Evolutionary conservation across 257 asterid species (phyloP).

Genomic region (Gentiana macrophylla): DNA sequence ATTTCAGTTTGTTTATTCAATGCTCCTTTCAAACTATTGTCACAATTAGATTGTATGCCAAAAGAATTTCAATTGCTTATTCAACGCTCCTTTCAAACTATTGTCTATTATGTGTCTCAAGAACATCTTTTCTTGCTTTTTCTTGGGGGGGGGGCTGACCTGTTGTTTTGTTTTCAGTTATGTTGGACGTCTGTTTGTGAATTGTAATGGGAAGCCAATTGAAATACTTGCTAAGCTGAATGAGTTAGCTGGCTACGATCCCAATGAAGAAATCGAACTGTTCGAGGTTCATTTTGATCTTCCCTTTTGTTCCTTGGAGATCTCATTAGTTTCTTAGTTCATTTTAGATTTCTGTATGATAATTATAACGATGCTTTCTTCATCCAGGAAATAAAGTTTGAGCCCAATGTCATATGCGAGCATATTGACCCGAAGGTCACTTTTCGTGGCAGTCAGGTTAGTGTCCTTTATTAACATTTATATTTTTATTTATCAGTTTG

Average conservation of each 20-base stretch:
- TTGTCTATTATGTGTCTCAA: background rate
- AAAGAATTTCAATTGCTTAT: no score
- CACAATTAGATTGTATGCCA: no score
- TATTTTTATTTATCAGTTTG: background rate
- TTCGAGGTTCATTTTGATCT: conserved; percentile 45
- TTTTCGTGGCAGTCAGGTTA: conserved; percentile 53
- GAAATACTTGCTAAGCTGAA: conserved; percentile 46
- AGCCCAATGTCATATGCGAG: conserved; percentile 66
- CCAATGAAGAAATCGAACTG: conserved; percentile 61
- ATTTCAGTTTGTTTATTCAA: no score
- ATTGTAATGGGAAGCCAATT: conserved; percentile 42
- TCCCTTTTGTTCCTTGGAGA: background rate
- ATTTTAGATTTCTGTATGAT: background rate
- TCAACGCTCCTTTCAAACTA: no score
- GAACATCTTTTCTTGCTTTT: background rate
- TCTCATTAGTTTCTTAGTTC: background rate
- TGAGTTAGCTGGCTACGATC: conserved; percentile 56
- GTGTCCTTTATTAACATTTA: background rate
- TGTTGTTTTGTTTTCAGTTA: conserved; percentile 23
- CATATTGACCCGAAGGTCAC: conserved; percentile 43
- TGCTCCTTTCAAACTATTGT: no score
- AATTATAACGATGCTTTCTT: conserved; percentile 6
- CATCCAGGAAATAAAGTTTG: conserved; percentile 60
- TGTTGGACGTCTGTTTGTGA: conserved; percentile 62
- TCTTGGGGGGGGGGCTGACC: background rate